Evolutionary conservation across 208 protist genomes (phyloP), one percentile per base, ranked within the genome.

Genomic region (Porcisia hertigi): DNA sequence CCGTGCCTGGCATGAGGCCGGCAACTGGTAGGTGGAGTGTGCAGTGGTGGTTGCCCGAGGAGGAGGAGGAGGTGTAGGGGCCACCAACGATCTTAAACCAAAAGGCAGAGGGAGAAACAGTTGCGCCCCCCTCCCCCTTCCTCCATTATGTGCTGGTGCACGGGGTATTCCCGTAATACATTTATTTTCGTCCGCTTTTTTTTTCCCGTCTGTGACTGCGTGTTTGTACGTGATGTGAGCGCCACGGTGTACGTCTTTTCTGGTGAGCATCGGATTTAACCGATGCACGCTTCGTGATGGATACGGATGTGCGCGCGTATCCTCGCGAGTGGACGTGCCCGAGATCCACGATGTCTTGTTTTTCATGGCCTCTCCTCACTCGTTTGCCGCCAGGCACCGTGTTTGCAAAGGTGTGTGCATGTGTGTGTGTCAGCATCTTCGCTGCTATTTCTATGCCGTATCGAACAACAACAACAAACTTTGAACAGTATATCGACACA

Each of bases 1-100:
- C 81, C 92, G 94, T 58, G 89, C 91, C 18, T 96, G 90, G 90
- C 92, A 97, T 63, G 92, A 97, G 81, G 92, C 94, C 0, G 90
- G 90, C 62, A 86, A 91, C 74, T 97, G 94, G 94, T 96, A 94
- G 79, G 39, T n/a, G 25, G 39, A 3, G 43, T 49, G 34, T 49
- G 34, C 18, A n/a, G 12, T 39, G 14, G 63, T 52, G 63, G 41
- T 25, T 25, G 34, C 9, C 23, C 23, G 63, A 67, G 30, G 1
- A 36, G 14, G 6, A 30, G 30, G 30, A 30, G 30, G 30, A 30
- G 30, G 30, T 30, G 63, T 3, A 49, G 16, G 39, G 41, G 41
- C 39, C 23, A 11, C 41, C 41, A 49, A 67, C 7, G 63, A 2
- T 16, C 6, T 25, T 49, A 39, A 47, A 9, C 18, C 60, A 30